Conservation (phyloP, 495 filamentous ascomycete genomes). For the Sporormia fimetaria region DNA sequence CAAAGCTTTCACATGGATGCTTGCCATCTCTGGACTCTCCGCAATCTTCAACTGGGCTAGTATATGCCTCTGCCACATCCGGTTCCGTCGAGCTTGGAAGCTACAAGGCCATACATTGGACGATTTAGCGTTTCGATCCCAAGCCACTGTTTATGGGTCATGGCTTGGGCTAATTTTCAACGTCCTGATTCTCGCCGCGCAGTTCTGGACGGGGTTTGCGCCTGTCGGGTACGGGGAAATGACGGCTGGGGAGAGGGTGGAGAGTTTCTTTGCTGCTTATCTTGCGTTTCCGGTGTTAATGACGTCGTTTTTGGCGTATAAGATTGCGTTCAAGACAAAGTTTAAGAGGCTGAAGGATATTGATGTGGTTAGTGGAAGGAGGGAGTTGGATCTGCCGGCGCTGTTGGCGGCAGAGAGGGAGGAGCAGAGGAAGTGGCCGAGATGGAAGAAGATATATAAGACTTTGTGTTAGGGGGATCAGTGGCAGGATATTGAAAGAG, state of each 20-base stretch:
- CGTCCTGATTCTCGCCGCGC: conserved; percentile 43
- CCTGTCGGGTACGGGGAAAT: conserved; percentile 29
- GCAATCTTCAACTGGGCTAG: conserved; percentile 91
- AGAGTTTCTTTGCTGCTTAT: conserved; percentile 24
- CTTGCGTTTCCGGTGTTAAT: conserved; percentile 26
- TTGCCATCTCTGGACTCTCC: conserved; percentile 78
- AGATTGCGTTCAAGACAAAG: conserved; percentile 20
- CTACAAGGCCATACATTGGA: conserved; percentile 56
- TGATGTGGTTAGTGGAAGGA: conserved; percentile 24
- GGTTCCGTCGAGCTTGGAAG: conserved; percentile 74
- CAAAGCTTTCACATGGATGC: conserved; percentile 73
- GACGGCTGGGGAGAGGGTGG: conserved; percentile 19
- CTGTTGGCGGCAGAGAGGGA: conserved; percentile 25
- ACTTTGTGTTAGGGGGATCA: conserved; percentile 22
- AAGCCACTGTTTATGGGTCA: conserved; percentile 69
- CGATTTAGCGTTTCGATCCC: conserved; percentile 74
- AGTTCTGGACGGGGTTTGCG: conserved; percentile 29
- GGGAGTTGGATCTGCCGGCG: conserved; percentile 25
- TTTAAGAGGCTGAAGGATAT: conserved; percentile 22
- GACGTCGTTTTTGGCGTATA: conserved; percentile 19
- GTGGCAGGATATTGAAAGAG: too few species aligned
- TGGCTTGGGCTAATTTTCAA: conserved; percentile 77
- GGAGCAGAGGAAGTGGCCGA: conserved; percentile 22
- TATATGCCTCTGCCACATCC: conserved; percentile 81
- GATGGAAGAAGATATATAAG: conserved; percentile 28